These are phyloP conservation scores for Coix lacrymajobi DNA, from an alignment of 176 grass and related monocot species.

Conservation along the genomic window DNA sequence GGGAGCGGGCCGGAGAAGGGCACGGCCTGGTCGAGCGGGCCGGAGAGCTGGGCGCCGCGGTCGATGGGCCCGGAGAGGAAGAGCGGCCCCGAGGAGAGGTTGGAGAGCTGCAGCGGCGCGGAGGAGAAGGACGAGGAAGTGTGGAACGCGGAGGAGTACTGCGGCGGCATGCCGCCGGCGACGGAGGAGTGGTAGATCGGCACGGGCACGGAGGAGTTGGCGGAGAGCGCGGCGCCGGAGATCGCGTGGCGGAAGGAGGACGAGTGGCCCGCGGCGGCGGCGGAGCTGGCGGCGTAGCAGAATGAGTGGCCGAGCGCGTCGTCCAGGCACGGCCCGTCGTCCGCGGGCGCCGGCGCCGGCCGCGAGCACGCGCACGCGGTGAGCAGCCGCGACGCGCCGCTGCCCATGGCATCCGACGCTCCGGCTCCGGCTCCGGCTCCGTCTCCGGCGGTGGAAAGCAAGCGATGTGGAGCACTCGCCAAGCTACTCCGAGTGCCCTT, in stretches of 20 bases:
- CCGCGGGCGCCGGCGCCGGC: conserved; percentile 21
- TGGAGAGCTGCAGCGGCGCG: conserved; percentile 66
- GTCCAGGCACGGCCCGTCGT: conserved; percentile 49
- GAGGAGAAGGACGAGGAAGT: conserved; percentile 62
- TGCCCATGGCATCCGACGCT: conserved; percentile 79
- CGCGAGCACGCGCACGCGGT: conserved; percentile 54
- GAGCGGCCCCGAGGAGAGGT: conserved; percentile 37
- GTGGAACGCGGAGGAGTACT: conserved; percentile 42
- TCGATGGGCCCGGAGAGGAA: conserved; percentile 78
- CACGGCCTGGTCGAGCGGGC: conserved; percentile 58
- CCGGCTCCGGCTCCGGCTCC: neutral
- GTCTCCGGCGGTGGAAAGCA: neutral
- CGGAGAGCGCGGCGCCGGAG: conserved; percentile 50
- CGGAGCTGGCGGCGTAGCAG: conserved; percentile 47
- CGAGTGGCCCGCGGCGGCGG: conserved; percentile 24
- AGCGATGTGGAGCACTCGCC: conserved; percentile 12
- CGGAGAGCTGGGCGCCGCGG: conserved; percentile 61
- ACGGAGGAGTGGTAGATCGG: conserved; percentile 56
- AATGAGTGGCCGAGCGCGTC: conserved; percentile 92
- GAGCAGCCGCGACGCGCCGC: conserved; percentile 83
- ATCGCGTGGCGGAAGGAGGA: conserved; percentile 60
- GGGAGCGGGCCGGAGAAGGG: conserved; percentile 80
- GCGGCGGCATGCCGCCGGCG: conserved; percentile 13
- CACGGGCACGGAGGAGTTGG: conserved; percentile 71
- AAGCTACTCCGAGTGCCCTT: neutral